Base-by-base conservation (phyloP, 441 rosid genomes). In the Metrosideros polymorpha region DNA sequence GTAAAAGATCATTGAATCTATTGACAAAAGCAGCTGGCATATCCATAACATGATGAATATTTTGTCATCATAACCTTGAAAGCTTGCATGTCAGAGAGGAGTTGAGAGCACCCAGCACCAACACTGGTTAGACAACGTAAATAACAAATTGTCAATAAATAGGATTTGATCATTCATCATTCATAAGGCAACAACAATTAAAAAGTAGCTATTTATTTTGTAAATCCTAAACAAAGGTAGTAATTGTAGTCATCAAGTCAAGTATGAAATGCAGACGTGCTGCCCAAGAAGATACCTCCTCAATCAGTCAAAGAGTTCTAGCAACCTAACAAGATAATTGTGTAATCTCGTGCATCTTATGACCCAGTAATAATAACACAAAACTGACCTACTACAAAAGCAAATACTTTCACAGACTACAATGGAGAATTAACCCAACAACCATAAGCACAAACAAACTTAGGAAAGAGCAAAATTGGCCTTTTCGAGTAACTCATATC, bases 101-200 rank as follows among this genome's bases (percentile, higher is more conserved):
- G 98, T 91, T 95, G 99, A 91, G 99, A 98, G 90, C 99, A 96
- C 82, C 98, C 99, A 91, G 99, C 99, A 89, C 99, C 99, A 88
- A 98, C 96, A 92, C 99, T 98, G 93, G 88, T 84, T 90, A 93
- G 49, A 88, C 82, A 85, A 83, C 30, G 91, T 86, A 83, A 29
- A 82, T 85, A 30, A 82, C 9, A 51, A 63, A 84, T 71, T 55
- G 83, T 85, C 85, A 89, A 85, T 51, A 35, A 39, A 35, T 43
- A 83, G 61, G 17, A 85, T 82, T 29, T 84, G 32, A 57, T 77
- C 76, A 19, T 82, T 55, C 17, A 54, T 56, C 35, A 35, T 49
- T 24, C 7, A 0, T 18, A 19, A 39, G 77, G 79, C n/a, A 71
- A 71, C 47, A 39, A 71, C 17, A 71, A 71, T 22, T 10, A 71